Conservation (phyloP, 495 filamentous ascomycete genomes). For the Xylaria nigripes region DNA sequence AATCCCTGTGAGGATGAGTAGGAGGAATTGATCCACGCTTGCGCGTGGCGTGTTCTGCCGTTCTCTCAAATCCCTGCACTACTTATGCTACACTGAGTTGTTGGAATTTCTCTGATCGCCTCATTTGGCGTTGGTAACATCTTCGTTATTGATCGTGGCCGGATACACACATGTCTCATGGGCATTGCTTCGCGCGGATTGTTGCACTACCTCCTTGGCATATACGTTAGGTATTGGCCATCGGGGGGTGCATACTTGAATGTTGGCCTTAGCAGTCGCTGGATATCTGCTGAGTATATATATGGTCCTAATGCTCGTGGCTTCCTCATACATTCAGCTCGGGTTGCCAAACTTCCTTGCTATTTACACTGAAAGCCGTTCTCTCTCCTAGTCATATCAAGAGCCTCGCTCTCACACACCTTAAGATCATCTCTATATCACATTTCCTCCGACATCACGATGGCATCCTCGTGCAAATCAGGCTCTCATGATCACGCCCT, state of each 20-base stretch:
- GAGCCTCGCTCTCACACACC: background rate
- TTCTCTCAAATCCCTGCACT: background rate
- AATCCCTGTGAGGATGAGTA: background rate
- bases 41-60: background rate
- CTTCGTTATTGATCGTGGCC: background rate
- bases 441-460: background rate
- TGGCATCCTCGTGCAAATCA: conserved; percentile 2
- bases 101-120: background rate
- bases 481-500: background rate
- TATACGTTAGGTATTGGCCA: background rate
- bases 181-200: background rate
- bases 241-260: background rate
- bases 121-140: background rate
- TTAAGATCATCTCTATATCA: background rate
- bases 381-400: no score
- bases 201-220: conserved; percentile 2
- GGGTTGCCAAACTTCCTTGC: background rate
- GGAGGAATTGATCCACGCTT: background rate
- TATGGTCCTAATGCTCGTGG: background rate
- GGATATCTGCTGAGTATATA: conserved; percentile 6
- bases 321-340: no score
- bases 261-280: background rate
- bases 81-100: background rate
- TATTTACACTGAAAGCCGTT: background rate
- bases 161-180: conserved; percentile 3